These are phyloP conservation scores for Mikania micrantha DNA, from an alignment of 129 eudicot species.

Conservation along the genomic window DNA sequence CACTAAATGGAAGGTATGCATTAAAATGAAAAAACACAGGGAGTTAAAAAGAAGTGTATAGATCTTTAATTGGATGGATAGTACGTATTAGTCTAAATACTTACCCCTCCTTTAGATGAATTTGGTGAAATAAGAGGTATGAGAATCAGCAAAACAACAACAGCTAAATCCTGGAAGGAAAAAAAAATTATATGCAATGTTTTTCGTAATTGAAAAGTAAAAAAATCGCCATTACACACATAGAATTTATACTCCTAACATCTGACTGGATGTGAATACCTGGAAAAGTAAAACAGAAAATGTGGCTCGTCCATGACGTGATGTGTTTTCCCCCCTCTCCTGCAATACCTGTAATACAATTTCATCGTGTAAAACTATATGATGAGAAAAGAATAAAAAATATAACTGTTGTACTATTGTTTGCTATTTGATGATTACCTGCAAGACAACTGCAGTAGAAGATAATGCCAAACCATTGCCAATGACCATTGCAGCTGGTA, in stretches of 20 bases:
- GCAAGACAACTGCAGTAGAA: slow-evolving; percentile 96
- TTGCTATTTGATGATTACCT: slow-evolving; percentile 41
- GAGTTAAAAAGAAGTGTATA: not conserved
- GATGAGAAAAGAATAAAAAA: not conserved
- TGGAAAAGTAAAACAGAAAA: slow-evolving; percentile 96
- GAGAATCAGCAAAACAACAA: slow-evolving; percentile 94
- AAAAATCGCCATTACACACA: not conserved
- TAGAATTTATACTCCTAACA: slow-evolving; percentile 1
- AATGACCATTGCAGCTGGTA: slow-evolving; percentile 93
- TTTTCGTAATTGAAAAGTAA: not conserved
- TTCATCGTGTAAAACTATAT: not conserved
- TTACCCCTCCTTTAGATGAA: slow-evolving; percentile 99
- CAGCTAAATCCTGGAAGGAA: slow-evolving; percentile 80
- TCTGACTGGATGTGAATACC: slow-evolving; percentile 34
- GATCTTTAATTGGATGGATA: slow-evolving; percentile 5
- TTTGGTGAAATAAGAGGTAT: slow-evolving; percentile 97
- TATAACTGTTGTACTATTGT: slow-evolving; percentile 1
- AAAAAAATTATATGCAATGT: slow-evolving; percentile 17
- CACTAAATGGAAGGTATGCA: too few relatives aligned
- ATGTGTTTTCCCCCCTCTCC: slow-evolving; percentile 98
- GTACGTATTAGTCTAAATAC: not conserved
- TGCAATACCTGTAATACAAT: slow-evolving; percentile 64
- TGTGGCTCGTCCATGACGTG: slow-evolving; percentile 99
- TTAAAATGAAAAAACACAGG: slow-evolving; percentile 1
- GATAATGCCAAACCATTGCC: slow-evolving; percentile 98